Evolutionary conservation across 805 yeast genomes (phyloP), one percentile per base, ranked within the genome.

Genomic region (Dipodascus albidus): DNA sequence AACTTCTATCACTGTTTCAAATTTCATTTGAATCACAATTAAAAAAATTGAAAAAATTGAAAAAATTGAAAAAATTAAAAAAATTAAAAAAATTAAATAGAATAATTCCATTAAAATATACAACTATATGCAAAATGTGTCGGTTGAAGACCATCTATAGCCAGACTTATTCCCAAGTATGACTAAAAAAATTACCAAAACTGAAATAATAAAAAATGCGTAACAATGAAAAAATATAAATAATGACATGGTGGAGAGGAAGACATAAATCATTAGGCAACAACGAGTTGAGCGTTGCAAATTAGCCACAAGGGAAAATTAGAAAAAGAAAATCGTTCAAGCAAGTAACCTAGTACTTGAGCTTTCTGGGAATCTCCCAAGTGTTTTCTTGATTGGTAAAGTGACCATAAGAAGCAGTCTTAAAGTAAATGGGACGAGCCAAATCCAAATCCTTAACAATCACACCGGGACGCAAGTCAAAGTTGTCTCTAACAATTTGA

Each of bases 331-430:
- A 50, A 50, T 21, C 41, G 42, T 38, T 14, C 17, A 41, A 19
- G 23, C 3, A 6, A 48, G 35, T 38, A 42, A 21, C 56, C 63
- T 71, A 73, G 52, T 70, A 59, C 62, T 68, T 59, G 59, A 72
- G 71, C 64, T 64, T 62, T 57, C 67, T 88, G 75, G 97, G 96
- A 76, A 87, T 82, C 81, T 93, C 99, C 99, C 99, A 93, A 67
- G 96, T 78, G 83, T 88, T 86, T 70, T 83, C 85, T 81, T 91
- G 99, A 85, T 93, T 87, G 71, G 99, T 93, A 87, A 93, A 93
- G 78, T 93, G 99, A 72, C 99, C 99, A 75, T 93, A 91, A 54
- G 96, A 85, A 67, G 99, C 99, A 66, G 99, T 93, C 85, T 91
- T 86, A 79, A 88, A 82, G 82, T 93, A 93, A 75, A 93, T 93